These are phyloP conservation scores for Acacia crassicarpa DNA, from an alignment of 306 rosid genomes.

Conservation along the genomic window DNA sequence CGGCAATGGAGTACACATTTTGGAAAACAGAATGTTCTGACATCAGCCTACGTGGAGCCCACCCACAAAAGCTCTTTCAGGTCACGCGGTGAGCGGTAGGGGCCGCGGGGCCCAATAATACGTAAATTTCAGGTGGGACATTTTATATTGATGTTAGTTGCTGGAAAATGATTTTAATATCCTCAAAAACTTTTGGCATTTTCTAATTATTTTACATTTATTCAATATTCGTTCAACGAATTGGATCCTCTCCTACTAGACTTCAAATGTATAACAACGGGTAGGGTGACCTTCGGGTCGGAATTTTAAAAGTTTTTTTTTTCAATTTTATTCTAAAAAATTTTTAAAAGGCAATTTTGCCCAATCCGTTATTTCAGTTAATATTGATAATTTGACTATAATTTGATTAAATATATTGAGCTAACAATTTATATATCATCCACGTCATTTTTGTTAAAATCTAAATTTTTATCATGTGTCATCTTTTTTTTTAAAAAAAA, in stretches of 20 bases:
- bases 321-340: too few species aligned
- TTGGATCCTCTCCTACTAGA: background rate
- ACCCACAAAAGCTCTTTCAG: background rate
- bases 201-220: background rate
- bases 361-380: accelerated
- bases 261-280: background rate
- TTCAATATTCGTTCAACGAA: background rate
- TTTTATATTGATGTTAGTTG: background rate
- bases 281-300: background rate
- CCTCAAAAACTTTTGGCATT: background rate
- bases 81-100: too few species aligned
- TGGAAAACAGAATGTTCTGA: background rate
- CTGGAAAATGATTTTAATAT: background rate
- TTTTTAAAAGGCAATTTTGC: too few species aligned
- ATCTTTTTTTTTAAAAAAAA: too few species aligned
- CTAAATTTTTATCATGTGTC: too few species aligned
- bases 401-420: too few species aligned
- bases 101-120: too few species aligned
- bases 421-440: too few species aligned
- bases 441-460: too few species aligned
- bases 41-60: conserved; percentile 33
- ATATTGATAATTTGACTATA: too few species aligned
- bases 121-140: background rate
- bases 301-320: too few species aligned
- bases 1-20: too few species aligned